Percentiles rank a stretch among this genome's conserved stretches.
Evolutionary conservation across 2,329 filamentous ascomycete species (phyloP).

Genomic region (Fusarium nanum): DNA sequence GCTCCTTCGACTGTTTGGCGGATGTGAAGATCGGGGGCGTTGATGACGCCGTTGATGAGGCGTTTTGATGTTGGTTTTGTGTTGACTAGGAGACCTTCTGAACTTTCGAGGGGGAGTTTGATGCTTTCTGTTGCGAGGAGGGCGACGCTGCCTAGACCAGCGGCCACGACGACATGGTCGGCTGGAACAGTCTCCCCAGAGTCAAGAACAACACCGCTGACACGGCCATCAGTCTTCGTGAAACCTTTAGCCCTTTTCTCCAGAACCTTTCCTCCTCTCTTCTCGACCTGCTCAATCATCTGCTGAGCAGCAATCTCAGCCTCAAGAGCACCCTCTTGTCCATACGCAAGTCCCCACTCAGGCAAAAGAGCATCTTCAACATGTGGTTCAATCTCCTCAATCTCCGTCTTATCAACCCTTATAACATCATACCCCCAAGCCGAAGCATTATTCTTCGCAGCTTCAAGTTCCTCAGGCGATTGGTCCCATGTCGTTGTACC

Average conservation of each 20-base stretch:
- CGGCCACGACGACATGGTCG: conserved; percentile 28
- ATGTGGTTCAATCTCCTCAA: conserved; percentile 7
- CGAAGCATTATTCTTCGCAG: neutral
- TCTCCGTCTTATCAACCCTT: neutral
- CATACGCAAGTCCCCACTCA: conserved; percentile 19
- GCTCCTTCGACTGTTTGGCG: conserved; percentile 26
- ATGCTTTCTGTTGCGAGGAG: conserved; percentile 19
- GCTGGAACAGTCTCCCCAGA: conserved; percentile 10
- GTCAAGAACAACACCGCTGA: conserved; percentile 11
- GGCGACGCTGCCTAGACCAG: conserved; percentile 24
- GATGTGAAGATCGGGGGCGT: conserved; percentile 23
- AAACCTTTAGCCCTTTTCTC: neutral
- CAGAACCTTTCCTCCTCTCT: neutral
- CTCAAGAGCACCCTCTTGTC: conserved; percentile 27
- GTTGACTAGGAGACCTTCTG: conserved; percentile 30
- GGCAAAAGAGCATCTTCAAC: conserved; percentile 12
- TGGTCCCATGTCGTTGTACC: conserved; percentile 34
- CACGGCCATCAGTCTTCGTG: neutral
- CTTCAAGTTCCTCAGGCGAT: conserved; percentile 5
- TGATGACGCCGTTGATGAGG: conserved; percentile 18
- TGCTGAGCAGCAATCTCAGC: conserved; percentile 23
- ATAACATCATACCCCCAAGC: conserved; percentile 25
- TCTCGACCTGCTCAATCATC: conserved; percentile 12
- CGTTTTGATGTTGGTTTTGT: conserved; percentile 16
- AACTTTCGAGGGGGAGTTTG: neutral